phyloP scores from a whole-genome alignment of 176 grass and related monocot genomes.

The Aegilops sharonensis region DNA sequence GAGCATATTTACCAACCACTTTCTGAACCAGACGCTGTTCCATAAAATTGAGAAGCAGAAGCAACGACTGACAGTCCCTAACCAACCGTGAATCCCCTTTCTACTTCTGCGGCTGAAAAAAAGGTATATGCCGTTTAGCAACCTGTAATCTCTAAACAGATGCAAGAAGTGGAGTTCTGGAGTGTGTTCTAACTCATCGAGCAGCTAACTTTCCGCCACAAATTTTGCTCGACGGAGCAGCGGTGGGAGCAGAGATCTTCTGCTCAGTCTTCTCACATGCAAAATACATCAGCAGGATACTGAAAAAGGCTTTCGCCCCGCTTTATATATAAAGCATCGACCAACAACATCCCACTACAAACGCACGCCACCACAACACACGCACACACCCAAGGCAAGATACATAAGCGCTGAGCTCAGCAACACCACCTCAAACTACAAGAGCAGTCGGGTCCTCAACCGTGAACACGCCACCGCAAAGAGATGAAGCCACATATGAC shows the following conservation, averaged over 20 bases:
- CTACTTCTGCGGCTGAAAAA: background rate
- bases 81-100: background rate
- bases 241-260: background rate
- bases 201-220: conserved; percentile 28
- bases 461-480: no score
- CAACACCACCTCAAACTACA: no score
- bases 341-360: no score
- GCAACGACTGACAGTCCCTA: background rate
- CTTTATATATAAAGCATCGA: no score
- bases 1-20: background rate
- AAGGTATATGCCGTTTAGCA: background rate
- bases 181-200: background rate
- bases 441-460: no score
- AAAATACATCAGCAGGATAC: conserved; percentile 21
- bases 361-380: no score
- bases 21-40: conserved; percentile 9
- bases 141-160: background rate
- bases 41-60: conserved; percentile 3
- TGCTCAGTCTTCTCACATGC: conserved; percentile 25
- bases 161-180: background rate
- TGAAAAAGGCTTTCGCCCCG: no score
- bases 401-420: no score
- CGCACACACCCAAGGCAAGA: no score
- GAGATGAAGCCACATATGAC: no score
- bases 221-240: conserved; percentile 4